Base-by-base conservation (phyloP, 2,329 filamentous ascomycete genomes). In the Chaetomium strumarium region DNA sequence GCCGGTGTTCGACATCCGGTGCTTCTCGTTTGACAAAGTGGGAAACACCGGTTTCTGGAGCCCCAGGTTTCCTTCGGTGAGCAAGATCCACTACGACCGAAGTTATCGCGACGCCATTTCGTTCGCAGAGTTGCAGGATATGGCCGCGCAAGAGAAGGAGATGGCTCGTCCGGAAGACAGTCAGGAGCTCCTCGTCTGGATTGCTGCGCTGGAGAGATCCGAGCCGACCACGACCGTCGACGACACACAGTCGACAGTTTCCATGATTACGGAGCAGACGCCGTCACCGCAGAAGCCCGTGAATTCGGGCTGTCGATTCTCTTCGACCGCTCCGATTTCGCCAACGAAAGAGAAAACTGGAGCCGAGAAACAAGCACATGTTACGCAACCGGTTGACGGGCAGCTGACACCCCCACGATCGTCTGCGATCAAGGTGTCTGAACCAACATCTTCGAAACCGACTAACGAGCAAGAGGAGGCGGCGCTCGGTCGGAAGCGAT, bases 1-100 rank as follows among this genome's bases (percentile, higher is more conserved):
- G 0, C 79, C 89, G 17, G 81, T 96, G 0, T 87, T 90, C 51
- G 91, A 95, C 60, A 73, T 95, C 54, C 76, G 87, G 20, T 91
- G 89, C 49, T 88, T 88, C 56, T 84, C 85, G 0, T 96, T 90
- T 60, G 86, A 90, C 55, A 88, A 85, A 62, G 76, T 79, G 2
- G 78, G 81, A 4, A 84, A 86, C 62, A 83, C 81, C 13, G 75
- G 76, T 1, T 90, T 87, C 62, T 90, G 82, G 73, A 84, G 84
- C 54, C 79, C 90, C 48, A 79, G 90, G 1, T 95, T 95, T 62
- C 86, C 90, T 1, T 75, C 79, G 2, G 80, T 92, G 3, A 76
- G 81, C 52, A 95, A 92, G 63, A 75, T 95, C 10, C 89, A 95
- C 61, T 79, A 77, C 55, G 90, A 96, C 64, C 77, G 90, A 20